A percentile compares a stretch with the other conserved stretches of the same genome.
Evolutionary conservation across 2,329 filamentous ascomycete genomes (phyloP).

Genomic region (Pseudogymnoascus sp.): DNA sequence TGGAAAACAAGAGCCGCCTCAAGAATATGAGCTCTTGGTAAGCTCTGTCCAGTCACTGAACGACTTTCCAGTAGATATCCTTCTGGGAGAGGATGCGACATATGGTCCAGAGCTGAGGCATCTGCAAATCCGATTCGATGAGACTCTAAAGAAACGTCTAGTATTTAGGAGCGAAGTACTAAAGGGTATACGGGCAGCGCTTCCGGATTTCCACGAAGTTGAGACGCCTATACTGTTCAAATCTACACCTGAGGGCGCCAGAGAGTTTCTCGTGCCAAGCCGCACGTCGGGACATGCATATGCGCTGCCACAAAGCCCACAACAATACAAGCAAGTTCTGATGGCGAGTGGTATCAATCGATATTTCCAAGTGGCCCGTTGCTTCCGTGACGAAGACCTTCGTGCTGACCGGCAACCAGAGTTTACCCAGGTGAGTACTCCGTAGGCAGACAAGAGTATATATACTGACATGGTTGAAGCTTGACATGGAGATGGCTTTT

Average conservation of each 20-base stretch:
- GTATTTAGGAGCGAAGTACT: slow-evolving; percentile 55
- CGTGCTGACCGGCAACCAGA: slow-evolving; percentile 91
- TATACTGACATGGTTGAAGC: slow-evolving; percentile 36
- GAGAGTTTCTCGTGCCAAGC: slow-evolving; percentile 91
- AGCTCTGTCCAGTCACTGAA: slow-evolving; percentile 61
- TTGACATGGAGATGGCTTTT: slow-evolving; percentile 93
- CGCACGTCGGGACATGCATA: slow-evolving; percentile 70
- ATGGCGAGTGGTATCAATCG: slow-evolving; percentile 79
- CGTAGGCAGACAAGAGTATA: not conserved
- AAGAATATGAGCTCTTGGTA: slow-evolving; percentile 50
- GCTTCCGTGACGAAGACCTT: slow-evolving; percentile 91
- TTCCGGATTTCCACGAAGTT: slow-evolving; percentile 44
- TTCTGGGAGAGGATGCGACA: slow-evolving; percentile 61
- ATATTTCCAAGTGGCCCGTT: slow-evolving; percentile 90
- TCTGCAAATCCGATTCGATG: slow-evolving; percentile 73
- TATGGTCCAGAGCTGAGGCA: slow-evolving; percentile 73
- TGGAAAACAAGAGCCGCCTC: slow-evolving; percentile 2
- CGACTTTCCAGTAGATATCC: slow-evolving; percentile 64
- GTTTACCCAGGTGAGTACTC: slow-evolving; percentile 68
- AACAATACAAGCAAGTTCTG: slow-evolving; percentile 97
- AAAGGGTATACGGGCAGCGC: not conserved
- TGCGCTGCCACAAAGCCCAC: slow-evolving; percentile 88
- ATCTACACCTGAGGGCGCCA: slow-evolving; percentile 89
- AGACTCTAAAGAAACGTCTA: slow-evolving; percentile 58
- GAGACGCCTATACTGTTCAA: slow-evolving; percentile 96